Evolutionary conservation across 2,329 filamentous ascomycete species (phyloP).

Genomic region (Fusarium sp.): DNA sequence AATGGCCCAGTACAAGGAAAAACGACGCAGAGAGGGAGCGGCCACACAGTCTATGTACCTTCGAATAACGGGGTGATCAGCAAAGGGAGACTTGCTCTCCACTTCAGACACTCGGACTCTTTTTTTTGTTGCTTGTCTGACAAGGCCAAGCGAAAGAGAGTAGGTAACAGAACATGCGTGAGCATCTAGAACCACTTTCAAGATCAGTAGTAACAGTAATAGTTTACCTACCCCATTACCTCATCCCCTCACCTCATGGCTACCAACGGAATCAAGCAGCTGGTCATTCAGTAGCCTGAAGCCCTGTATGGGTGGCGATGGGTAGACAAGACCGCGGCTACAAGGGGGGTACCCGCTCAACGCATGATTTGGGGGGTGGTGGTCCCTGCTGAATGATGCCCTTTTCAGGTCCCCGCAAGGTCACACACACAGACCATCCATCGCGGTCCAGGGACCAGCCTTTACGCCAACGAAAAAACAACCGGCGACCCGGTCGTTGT

Average conservation of each 20-base stretch:
- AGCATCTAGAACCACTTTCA: constrained; percentile 1
- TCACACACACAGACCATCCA: not conserved
- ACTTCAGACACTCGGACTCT: constrained; percentile 9
- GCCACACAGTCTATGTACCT: constrained; percentile 5
- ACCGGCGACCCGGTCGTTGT: constrained; percentile 1
- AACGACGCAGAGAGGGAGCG: constrained; percentile 1
- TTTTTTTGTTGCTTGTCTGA: not conserved
- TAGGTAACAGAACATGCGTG: not conserved
- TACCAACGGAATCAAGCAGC: not conserved
- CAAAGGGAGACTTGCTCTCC: constrained; percentile 10
- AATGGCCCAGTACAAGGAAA: not conserved
- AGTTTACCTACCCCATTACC: not conserved
- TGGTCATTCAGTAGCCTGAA: not conserved
- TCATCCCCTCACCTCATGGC: constrained; percentile 1
- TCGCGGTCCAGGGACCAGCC: not conserved
- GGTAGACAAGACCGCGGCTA: not conserved
- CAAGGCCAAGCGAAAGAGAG: constrained; percentile 1
- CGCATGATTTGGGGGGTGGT: constrained; percentile 1
- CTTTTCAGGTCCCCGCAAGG: constrained; percentile 1
- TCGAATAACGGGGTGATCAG: constrained; percentile 6
- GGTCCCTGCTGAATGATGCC: not conserved
- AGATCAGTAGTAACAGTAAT: not conserved
- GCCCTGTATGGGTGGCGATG: not conserved
- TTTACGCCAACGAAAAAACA: not conserved
- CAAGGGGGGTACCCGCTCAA: not conserved